These are phyloP conservation scores for Colletotrichum navitas DNA, from an alignment of 2,329 filamentous ascomycete species.

Conservation along the genomic window DNA sequence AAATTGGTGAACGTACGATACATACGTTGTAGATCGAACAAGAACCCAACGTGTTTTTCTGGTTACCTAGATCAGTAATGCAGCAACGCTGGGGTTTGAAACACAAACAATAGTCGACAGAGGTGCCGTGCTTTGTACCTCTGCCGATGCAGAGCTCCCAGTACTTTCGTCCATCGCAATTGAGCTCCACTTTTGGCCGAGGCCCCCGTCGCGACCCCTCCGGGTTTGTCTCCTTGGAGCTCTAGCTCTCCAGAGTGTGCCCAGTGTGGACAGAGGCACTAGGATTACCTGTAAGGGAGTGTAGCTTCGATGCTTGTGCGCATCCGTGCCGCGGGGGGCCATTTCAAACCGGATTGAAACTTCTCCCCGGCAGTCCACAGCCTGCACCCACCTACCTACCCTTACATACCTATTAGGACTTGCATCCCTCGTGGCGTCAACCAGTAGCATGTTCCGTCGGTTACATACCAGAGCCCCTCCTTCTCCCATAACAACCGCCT, in stretches of 20 bases:
- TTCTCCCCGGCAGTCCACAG: slow-evolving; percentile 26
- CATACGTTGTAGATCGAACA: background rate
- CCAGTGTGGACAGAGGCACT: slow-evolving; percentile 1
- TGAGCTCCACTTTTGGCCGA: slow-evolving; percentile 32
- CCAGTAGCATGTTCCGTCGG: slow-evolving; percentile 29
- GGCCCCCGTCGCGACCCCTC: slow-evolving; percentile 10
- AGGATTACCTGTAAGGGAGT: background rate
- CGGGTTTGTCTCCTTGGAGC: background rate
- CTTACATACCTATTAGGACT: background rate
- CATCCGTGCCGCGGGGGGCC: slow-evolving; percentile 25
- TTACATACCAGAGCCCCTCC: slow-evolving; percentile 12
- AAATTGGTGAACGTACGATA: background rate
- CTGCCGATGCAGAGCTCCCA: slow-evolving; percentile 25
- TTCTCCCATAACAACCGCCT: slow-evolving; percentile 15
- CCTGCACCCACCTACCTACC: slow-evolving; percentile 1
- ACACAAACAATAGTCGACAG: background rate
- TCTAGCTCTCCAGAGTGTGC: background rate
- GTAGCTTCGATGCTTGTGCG: slow-evolving; percentile 26
- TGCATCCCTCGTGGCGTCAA: slow-evolving; percentile 22
- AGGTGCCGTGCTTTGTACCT: slow-evolving; percentile 13
- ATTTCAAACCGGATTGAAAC: slow-evolving; percentile 42
- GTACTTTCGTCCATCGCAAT: slow-evolving; percentile 24
- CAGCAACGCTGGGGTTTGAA: background rate
- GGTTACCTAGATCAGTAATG: no score
- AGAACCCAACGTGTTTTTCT: no score